A percentile compares a stretch with the other conserved stretches of the same genome.
Conservation (phyloP, 2,329 filamentous ascomycete species). For the Aspergillus terreus region DNA sequence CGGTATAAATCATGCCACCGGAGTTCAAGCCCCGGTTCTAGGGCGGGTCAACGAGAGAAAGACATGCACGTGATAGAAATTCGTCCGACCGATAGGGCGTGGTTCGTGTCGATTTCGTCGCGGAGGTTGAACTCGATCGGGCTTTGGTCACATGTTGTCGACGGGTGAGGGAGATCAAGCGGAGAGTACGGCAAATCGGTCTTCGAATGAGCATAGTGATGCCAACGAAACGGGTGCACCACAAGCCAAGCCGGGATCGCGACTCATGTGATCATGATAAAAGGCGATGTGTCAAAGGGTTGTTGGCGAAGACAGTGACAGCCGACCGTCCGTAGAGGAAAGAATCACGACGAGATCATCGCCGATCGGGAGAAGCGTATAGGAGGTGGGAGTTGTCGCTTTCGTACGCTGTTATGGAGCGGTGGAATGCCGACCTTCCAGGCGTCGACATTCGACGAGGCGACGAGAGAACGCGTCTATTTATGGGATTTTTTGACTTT, state of each 20-base stretch:
- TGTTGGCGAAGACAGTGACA: no score
- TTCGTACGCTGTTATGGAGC: conserved; percentile 9
- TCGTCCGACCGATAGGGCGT: neutral
- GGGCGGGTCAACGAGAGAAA: neutral
- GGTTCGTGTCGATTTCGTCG: neutral
- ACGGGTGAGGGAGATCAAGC: neutral
- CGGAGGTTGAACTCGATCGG: neutral
- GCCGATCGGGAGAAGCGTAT: neutral
- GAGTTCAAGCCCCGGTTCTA: neutral
- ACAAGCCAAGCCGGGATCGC: no score
- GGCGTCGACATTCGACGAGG: conserved; percentile 6
- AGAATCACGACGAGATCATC: neutral
- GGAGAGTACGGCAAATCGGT: no score
- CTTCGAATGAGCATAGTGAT: no score
- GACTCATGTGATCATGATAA: no score
- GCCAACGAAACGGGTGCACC: no score
- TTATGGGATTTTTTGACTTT: conserved; percentile 48
- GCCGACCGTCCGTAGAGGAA: neutral
- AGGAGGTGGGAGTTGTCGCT: neutral
- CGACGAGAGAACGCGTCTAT: conserved; percentile 17
- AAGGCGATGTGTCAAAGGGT: no score
- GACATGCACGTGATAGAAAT: neutral
- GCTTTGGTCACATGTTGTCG: no score
- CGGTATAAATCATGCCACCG: conserved; percentile 29
- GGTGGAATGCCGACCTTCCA: conserved; percentile 11